Evolutionary conservation across 2,329 filamentous ascomycete species (phyloP).

Genomic region (Phialocephala sp.): DNA sequence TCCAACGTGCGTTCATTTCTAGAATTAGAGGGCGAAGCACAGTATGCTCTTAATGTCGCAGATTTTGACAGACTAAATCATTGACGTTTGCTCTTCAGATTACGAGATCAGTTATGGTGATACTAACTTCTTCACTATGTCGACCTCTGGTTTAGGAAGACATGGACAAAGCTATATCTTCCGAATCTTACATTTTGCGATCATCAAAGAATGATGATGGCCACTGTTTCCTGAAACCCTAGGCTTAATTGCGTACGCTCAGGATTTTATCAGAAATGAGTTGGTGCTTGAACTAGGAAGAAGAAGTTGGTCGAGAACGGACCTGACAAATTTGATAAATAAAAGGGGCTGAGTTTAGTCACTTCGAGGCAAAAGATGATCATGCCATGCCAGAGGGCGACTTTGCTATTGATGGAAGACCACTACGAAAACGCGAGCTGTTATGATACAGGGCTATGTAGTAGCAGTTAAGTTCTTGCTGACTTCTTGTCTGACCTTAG

Average conservation of each 20-base stretch:
- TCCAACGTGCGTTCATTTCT: too few species aligned
- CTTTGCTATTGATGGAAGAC: not conserved
- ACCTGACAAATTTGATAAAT: not conserved
- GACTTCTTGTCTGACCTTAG: not conserved
- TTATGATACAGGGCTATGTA: not conserved
- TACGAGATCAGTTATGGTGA: too few species aligned
- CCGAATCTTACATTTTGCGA: too few species aligned
- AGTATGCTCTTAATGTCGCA: not conserved
- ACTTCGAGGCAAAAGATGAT: not conserved
- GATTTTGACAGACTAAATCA: not conserved
- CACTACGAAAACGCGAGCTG: too few species aligned
- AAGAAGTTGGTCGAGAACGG: not conserved
- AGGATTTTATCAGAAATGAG: not conserved
- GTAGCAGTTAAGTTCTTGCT: not conserved
- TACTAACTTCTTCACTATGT: too few species aligned
- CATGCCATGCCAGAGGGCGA: not conserved
- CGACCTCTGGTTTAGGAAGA: too few species aligned
- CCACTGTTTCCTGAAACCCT: too few species aligned
- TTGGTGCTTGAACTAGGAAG: not conserved
- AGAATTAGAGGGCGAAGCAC: not conserved
- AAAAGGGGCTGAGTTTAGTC: not conserved
- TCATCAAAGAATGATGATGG: not conserved
- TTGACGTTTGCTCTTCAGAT: too few species aligned
- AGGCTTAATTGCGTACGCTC: too few species aligned
- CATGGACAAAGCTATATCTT: too few species aligned